Evolutionary conservation across 257 asterid species (phyloP), one percentile per base, ranked within the genome.

Genomic region (Nicotiana sylvestris): DNA sequence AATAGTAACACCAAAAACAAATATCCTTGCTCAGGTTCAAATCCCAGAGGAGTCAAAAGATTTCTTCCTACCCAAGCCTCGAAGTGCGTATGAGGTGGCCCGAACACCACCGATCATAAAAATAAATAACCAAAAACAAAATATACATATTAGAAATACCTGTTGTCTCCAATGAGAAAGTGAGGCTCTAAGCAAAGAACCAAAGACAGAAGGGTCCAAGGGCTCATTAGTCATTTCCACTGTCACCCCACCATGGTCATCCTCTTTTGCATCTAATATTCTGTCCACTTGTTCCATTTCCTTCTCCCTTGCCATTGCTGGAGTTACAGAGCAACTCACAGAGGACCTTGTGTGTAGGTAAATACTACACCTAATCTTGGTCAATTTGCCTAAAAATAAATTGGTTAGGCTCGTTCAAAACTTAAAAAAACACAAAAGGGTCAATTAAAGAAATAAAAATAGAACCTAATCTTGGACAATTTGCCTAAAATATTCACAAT

Each of bases 171-270:
- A 96, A 56, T 90, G 93, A 58, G 93, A 85, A 83, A 96, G 88
- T 33, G 99, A 96, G 53, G 98, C 93, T 84, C 86, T 84, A 56
- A 96, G 98, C 77, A 90, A 84, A 53, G 93, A 88, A 68, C 33
- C 85, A 84, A 94, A 96, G 68, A 85, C 83, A 56, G 82, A 83
- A 65, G 95, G 84, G 61, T 92, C 97, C 81, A 96, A 70, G 86
- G 91, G 94, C 86, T 90, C 94, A 60, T 46, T 81, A 17, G 88
- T 88, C 97, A 96, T 88, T 85, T 96, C 98, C 17, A 96, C 97
- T 3, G 89, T 88, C 66, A 94, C 93, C 51, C 99, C 98, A 13
- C 92, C 98, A 72, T 92, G 88, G 16, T 89, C 90, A 81, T 96
- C 98, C 83, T 92, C 85, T 80, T 25, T 78, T n/a, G 90, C 95